Percentiles rank a stretch among this genome's conserved stretches.
Evolutionary conservation across 1,139 yeast genomes (phyloP).

Genomic region (Kodamaea arcana): DNA sequence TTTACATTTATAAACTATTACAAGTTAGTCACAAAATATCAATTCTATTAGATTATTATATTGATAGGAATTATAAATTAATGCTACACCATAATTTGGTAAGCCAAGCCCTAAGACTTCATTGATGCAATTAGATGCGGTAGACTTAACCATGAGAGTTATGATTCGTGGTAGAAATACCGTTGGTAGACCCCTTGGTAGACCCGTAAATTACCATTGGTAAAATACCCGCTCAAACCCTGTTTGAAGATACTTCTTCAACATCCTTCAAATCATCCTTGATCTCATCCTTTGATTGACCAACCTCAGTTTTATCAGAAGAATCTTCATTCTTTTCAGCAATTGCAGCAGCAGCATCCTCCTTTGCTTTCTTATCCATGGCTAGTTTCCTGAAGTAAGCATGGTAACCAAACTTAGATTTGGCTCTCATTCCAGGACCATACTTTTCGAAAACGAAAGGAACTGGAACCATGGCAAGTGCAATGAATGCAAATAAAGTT

Average conservation of each 20-base stretch:
- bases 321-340: conserved; percentile 7
- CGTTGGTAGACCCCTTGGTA: too few relatives aligned
- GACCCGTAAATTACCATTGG: too few relatives aligned
- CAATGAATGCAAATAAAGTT: conserved; percentile 21
- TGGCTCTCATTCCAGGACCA: conserved; percentile 19
- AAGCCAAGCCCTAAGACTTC: too few relatives aligned
- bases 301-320: not conserved
- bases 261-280: conserved; percentile 2
- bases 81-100: too few relatives aligned
- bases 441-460: conserved; percentile 19
- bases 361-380: conserved; percentile 20
- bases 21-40: too few relatives aligned
- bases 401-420: conserved; percentile 42
- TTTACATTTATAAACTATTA: too few relatives aligned
- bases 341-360: conserved; percentile 9
- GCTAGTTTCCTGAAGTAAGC: conserved; percentile 39
- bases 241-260: conserved; percentile 7
- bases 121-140: too few relatives aligned
- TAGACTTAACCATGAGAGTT: too few relatives aligned
- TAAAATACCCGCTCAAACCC: too few relatives aligned
- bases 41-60: too few relatives aligned
- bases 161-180: too few relatives aligned
- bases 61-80: too few relatives aligned
- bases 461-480: conserved; percentile 25
- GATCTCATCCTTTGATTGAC: not conserved